Evolutionary conservation across 1,284 basidiomycete species (phyloP).

Genomic region (Ganoderma leucocontextum): DNA sequence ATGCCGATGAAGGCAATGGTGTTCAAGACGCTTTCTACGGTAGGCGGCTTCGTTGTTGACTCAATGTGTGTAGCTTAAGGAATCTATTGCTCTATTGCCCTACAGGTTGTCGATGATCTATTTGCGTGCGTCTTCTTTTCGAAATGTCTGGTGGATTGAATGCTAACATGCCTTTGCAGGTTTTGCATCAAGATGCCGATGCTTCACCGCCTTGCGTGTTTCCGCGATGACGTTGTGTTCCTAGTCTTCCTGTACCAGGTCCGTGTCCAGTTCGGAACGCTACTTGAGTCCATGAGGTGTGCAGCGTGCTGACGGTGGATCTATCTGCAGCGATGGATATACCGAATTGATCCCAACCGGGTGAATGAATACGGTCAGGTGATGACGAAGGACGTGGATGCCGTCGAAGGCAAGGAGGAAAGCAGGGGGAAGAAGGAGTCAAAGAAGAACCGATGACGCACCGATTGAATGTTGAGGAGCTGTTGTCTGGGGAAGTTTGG

Average conservation of each 20-base stretch:
- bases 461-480: conserved; percentile 10
- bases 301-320: conserved; percentile 18
- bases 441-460: conserved; percentile 51
- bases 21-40: conserved; percentile 90
- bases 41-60: conserved; percentile 9
- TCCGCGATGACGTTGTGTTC: conserved; percentile 94
- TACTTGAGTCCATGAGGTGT: background rate
- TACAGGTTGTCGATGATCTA: conserved; percentile 83
- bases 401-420: conserved; percentile 45
- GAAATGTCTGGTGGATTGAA: background rate
- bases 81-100: background rate
- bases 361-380: conserved; percentile 97
- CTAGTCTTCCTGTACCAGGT: conserved; percentile 88
- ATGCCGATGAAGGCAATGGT: conserved; percentile 98
- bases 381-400: conserved; percentile 59
- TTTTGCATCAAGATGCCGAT: conserved; percentile 98
- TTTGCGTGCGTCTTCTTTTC: conserved; percentile 70
- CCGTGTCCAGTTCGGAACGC: conserved; percentile 24
- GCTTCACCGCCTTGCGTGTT: conserved; percentile 89
- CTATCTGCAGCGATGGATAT: conserved; percentile 84
- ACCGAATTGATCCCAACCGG: conserved; percentile 92
- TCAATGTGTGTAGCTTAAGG: background rate
- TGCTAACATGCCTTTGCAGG: conserved; percentile 45
- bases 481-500: conserved; percentile 21
- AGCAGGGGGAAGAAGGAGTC: conserved; percentile 29